Evolutionary conservation across 176 grass and related monocot species (phyloP), one percentile per base, ranked within the genome.

Genomic region (Canna indica): DNA sequence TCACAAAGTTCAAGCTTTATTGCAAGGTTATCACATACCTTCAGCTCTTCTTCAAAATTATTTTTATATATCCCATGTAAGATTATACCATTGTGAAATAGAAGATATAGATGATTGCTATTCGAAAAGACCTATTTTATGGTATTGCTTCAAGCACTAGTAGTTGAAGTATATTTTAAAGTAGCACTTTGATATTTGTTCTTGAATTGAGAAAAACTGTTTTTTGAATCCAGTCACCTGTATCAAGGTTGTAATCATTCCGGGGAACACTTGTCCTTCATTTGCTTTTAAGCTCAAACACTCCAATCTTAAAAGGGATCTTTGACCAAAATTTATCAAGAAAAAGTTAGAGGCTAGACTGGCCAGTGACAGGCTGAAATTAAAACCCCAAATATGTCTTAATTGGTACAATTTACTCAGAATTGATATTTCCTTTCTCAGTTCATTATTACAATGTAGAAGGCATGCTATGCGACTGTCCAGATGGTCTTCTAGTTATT

Each of bases 1-100:
- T 93, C 73, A 93, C 81, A 70, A 99, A 99, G 68, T 99, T 99
- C 82, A 99, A 90, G 80, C 82, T 90, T 73, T 99, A 99, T 79
- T 99, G 94, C 94, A 99, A 99, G 94, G 94, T 99, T 47, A 70
- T 2, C 68, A 50, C 16, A 31, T 48, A 24, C 68, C 68, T 47
- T 48, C 18, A 67, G 47, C 70, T 70, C 57, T 61, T 76, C 14
- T 50, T 47, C 70, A 47, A 69, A 16, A 71, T 16, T 44, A 60
- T 17, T 66, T 61, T 30, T 15, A 15, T 61, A 4, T 25, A 34
- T 63, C 30, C 28, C 59, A 32, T 33, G 28, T 30, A 25, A 34
- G 30, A 62, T 62, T 62, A 33, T 34, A 18, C 29, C 20, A 58
- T 11, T 5, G 41, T 44, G 41, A 11, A 44, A 54, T 54, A 54